Evolutionary conservation across 176 grass and related monocot species (phyloP).

Genomic region (Eremochloa ophiuroides): DNA sequence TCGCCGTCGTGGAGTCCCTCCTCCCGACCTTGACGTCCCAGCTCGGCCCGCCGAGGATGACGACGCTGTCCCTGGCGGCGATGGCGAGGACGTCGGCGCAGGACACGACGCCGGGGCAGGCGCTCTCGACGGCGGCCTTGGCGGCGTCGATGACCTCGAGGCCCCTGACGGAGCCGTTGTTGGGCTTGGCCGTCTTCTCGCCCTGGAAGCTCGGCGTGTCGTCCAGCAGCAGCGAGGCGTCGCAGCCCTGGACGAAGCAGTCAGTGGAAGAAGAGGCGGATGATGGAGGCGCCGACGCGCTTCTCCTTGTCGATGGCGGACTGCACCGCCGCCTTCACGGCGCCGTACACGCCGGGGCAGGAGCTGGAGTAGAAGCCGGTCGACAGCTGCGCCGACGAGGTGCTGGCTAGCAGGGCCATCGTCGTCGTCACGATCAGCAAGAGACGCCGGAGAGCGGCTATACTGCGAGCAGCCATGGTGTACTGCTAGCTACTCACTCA

Average conservation of each 20-base stretch:
- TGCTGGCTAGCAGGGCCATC: background rate
- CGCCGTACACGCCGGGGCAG: slow-evolving; percentile 47
- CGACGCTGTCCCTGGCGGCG: slow-evolving; percentile 50
- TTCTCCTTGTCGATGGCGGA: slow-evolving; percentile 29
- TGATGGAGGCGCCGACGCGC: background rate
- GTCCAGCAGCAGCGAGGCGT: slow-evolving; percentile 70
- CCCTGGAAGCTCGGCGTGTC: slow-evolving; percentile 44
- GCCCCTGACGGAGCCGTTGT: slow-evolving; percentile 56
- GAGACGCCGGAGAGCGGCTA: no score
- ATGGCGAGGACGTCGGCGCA: slow-evolving; percentile 82
- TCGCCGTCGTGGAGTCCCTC: slow-evolving; percentile 64
- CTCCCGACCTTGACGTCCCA: background rate
- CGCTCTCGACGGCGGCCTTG: slow-evolving; percentile 56
- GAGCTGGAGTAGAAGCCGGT: slow-evolving; percentile 52
- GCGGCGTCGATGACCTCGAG: slow-evolving; percentile 68
- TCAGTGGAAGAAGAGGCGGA: background rate
- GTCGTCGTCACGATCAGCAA: background rate
- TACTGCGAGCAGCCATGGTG: no score
- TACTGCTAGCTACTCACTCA: no score
- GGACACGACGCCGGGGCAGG: slow-evolving; percentile 64
- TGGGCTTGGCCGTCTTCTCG: slow-evolving; percentile 57
- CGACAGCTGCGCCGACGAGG: slow-evolving; percentile 30
- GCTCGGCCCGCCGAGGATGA: background rate
- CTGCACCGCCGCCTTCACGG: slow-evolving; percentile 35
- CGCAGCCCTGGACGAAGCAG: slow-evolving; percentile 50